phyloP scores from a whole-genome alignment of 2,329 filamentous ascomycete genomes.

The Zalaria sp. region DNA sequence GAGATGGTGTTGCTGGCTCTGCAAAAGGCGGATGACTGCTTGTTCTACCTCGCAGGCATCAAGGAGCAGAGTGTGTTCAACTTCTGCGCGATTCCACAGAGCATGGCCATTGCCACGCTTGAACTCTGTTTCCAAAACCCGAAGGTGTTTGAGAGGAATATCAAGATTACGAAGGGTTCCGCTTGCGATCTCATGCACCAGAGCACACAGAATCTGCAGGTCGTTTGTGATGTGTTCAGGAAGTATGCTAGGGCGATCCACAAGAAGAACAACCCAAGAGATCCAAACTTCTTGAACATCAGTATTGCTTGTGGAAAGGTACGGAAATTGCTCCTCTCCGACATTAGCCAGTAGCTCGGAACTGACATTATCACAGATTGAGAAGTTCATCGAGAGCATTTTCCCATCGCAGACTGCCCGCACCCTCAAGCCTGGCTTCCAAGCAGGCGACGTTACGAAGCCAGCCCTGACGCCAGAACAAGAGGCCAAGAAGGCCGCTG shows the following conservation, averaged over 20 bases:
- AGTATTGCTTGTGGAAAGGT: conserved; percentile 82
- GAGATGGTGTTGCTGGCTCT: conserved; percentile 91
- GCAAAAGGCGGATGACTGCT: conserved; percentile 74
- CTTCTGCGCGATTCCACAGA: conserved; percentile 92
- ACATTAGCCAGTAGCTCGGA: not conserved
- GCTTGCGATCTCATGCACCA: conserved; percentile 86
- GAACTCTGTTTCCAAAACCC: conserved; percentile 89
- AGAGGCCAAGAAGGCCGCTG: conserved; percentile 38
- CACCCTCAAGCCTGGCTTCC: conserved; percentile 16
- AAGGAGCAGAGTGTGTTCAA: conserved; percentile 97
- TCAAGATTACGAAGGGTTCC: conserved; percentile 94
- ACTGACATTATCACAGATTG: conserved; percentile 6
- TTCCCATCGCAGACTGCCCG: conserved; percentile 68
- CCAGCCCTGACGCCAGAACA: conserved; percentile 35
- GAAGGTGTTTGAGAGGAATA: conserved; percentile 66
- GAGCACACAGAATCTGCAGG: conserved; percentile 76
- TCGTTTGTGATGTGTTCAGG: conserved; percentile 72
- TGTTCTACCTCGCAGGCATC: conserved; percentile 95
- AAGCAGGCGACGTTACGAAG: conserved; percentile 16
- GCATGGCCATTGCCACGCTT: conserved; percentile 93
- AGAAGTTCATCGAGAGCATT: conserved; percentile 9
- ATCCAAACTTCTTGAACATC: conserved; percentile 85
- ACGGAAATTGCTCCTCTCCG: conserved; percentile 5
- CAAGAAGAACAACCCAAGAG: conserved; percentile 83
- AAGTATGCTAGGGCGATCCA: conserved; percentile 68